Evolutionary conservation across 2,329 filamentous ascomycete species (phyloP).

Genomic region (Ceratocystis harringtonii): DNA sequence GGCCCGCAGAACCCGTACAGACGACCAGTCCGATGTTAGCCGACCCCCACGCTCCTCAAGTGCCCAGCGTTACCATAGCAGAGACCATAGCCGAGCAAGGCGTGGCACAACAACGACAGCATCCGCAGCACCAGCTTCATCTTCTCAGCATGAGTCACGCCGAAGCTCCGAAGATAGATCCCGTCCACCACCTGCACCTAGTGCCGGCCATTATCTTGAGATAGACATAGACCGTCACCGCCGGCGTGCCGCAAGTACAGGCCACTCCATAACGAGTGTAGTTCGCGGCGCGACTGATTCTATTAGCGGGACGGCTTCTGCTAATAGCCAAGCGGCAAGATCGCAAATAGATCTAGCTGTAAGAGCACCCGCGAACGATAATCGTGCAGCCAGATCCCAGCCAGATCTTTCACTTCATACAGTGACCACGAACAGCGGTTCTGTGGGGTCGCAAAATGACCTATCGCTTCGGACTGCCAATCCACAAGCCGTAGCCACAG

Average conservation of each 20-base stretch:
- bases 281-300: constrained; percentile 39
- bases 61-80: constrained; percentile 17
- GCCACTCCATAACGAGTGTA: constrained; percentile 17
- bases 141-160: constrained; percentile 23
- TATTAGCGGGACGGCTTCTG: constrained; percentile 28
- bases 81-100: constrained; percentile 19
- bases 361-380: constrained; percentile 20
- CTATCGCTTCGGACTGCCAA: not conserved
- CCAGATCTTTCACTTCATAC: not conserved
- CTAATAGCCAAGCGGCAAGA: constrained; percentile 37
- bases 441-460: not conserved
- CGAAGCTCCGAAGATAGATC: constrained; percentile 33
- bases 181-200: constrained; percentile 35
- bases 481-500: not conserved
- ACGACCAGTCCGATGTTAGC: not conserved
- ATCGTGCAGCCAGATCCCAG: not conserved
- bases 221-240: constrained; percentile 31
- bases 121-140: too few relatives aligned
- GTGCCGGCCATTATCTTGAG: constrained; percentile 28
- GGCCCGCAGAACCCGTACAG: not conserved
- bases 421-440: not conserved
- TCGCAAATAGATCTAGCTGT: constrained; percentile 50
- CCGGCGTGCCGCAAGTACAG: constrained; percentile 38
- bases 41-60: constrained; percentile 22
- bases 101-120: not conserved